Conservation (phyloP, 495 filamentous ascomycete genomes). For the Penicillium nucicola region DNA sequence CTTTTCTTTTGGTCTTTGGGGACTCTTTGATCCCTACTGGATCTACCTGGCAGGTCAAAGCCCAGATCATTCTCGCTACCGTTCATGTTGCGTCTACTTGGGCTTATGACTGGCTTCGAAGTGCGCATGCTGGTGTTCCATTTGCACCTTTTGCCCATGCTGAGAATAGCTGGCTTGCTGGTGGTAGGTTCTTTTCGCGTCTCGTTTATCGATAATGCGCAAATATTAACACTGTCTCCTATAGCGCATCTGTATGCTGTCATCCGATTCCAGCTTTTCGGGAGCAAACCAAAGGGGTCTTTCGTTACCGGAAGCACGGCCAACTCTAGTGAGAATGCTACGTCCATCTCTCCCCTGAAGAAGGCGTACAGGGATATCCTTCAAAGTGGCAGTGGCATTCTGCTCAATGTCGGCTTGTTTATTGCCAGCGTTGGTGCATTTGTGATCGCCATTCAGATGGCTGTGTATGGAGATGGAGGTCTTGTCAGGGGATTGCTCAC, state of each 20-base stretch:
- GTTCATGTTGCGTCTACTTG: slow-evolving; percentile 19
- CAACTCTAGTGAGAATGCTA: slow-evolving; percentile 25
- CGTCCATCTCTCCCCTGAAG: slow-evolving; percentile 5
- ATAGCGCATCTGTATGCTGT: slow-evolving; percentile 28
- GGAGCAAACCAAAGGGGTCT: slow-evolving; percentile 32
- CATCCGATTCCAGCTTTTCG: slow-evolving; percentile 26
- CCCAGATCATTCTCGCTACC: slow-evolving; percentile 19
- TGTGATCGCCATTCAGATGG: background rate
- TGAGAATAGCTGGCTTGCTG: slow-evolving; percentile 36
- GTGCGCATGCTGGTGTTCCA: slow-evolving; percentile 12
- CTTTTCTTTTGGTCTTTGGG: slow-evolving; percentile 14
- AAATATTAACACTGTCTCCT: background rate
- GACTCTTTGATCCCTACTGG: slow-evolving; percentile 14
- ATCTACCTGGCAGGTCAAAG: background rate
- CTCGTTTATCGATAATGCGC: background rate
- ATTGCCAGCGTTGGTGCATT: slow-evolving; percentile 13
- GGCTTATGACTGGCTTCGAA: slow-evolving; percentile 18
- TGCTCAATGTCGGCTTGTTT: slow-evolving; percentile 18
- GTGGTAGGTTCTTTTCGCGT: slow-evolving; percentile 14
- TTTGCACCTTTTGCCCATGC: slow-evolving; percentile 27
- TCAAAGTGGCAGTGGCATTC: slow-evolving; percentile 22
- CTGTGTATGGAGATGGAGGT: background rate
- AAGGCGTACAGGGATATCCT: slow-evolving; percentile 14
- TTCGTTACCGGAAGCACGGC: slow-evolving; percentile 37
- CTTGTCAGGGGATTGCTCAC: slow-evolving; percentile 9